phyloP scores from a whole-genome alignment of 1,284 basidiomycete species.

The Lentinula novae-zelandiae region DNA sequence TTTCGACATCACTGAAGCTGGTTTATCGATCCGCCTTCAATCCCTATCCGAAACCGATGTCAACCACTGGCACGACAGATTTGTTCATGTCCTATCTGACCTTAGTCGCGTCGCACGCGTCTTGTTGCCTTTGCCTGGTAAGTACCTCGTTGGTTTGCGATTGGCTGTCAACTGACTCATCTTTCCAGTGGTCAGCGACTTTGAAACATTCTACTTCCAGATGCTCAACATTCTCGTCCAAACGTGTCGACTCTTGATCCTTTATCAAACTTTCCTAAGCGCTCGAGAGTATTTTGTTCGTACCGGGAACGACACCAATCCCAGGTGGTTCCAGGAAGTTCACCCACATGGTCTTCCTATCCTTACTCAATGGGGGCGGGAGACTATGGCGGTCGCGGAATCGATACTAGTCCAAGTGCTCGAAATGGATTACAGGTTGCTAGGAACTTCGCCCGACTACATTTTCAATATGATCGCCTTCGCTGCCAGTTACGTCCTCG shows the following conservation, averaged over 20 bases:
- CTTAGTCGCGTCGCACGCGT: conserved; percentile 10
- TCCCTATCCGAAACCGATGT: conserved; percentile 6
- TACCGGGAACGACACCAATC: not conserved
- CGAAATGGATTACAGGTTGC: conserved; percentile 5
- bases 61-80: conserved; percentile 12
- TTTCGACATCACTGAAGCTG: conserved; percentile 12
- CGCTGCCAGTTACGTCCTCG: conserved; percentile 14
- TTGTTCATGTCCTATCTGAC: conserved; percentile 3
- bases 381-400: conserved; percentile 11
- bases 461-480: conserved; percentile 14
- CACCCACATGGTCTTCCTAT: conserved; percentile 11
- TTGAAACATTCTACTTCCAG: conserved; percentile 13
- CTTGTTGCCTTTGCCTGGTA: conserved; percentile 14
- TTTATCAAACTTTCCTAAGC: conserved; percentile 11
- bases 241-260: conserved; percentile 13
- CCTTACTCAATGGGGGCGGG: conserved; percentile 11
- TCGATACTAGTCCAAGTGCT: conserved; percentile 10
- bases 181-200: conserved; percentile 12
- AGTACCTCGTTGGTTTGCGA: not conserved
- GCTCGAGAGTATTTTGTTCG: conserved; percentile 8
- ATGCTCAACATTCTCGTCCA: conserved; percentile 10
- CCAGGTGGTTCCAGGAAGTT: conserved; percentile 11
- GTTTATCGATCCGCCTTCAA: conserved; percentile 5
- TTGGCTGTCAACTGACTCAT: not conserved
- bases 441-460: conserved; percentile 14